Evolutionary conservation across 2,329 filamentous ascomycete species (phyloP).

Genomic region (Clarireedia hainanense): DNA sequence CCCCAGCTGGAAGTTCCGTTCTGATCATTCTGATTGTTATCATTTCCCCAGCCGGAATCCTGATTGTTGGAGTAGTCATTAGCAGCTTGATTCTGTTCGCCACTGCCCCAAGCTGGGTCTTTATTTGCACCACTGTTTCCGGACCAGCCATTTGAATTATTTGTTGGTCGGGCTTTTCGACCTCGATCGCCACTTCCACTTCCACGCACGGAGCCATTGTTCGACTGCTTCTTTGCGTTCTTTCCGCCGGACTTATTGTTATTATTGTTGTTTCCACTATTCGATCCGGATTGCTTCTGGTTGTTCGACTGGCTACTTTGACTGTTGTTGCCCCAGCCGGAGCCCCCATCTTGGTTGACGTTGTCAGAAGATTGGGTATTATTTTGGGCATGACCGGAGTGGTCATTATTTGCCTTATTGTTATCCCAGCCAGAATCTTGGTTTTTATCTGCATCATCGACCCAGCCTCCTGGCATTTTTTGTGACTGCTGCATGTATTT

Average conservation of each 20-base stretch:
- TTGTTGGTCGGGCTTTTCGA: not conserved
- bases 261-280: conserved; percentile 5
- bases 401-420: not conserved
- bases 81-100: not conserved
- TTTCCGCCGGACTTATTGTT: not conserved
- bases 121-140: not conserved
- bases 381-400: not conserved
- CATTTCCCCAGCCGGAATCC: not conserved
- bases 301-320: conserved; percentile 10
- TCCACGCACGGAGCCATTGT: conserved; percentile 10
- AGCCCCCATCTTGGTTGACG: not conserved
- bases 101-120: not conserved
- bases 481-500: not conserved
- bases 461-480: conserved; percentile 13
- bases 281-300: conserved; percentile 6
- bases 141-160: not conserved
- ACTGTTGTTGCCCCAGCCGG: conserved; percentile 8
- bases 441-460: conserved; percentile 7
- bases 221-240: conserved; percentile 2
- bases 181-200: too few species aligned
- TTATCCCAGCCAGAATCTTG: not conserved
- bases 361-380: too few species aligned
- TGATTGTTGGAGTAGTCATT: conserved; percentile 2
- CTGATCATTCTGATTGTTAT: conserved; percentile 10
- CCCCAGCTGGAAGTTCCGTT: conserved; percentile 1